Percentiles rank a stretch among this genome's conserved stretches.
These are phyloP conservation scores for Dactylorhiza incarnata DNA, from an alignment of 106 monocot species.

Conservation along the genomic window DNA sequence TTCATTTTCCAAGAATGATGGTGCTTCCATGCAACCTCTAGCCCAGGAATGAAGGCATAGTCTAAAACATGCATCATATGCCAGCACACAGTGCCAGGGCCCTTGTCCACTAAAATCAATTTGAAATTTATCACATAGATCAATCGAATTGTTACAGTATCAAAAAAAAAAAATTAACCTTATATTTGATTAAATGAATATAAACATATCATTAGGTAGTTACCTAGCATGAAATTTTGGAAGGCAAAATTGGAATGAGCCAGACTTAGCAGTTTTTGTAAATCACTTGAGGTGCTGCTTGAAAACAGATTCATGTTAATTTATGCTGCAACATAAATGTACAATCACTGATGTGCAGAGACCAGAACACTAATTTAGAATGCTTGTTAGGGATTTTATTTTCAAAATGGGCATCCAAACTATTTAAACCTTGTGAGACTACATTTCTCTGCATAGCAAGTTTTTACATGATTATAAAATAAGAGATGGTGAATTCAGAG, in stretches of 20 bases:
- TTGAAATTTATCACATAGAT: background rate
- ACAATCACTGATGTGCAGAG: background rate
- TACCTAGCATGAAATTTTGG: constrained; percentile 96
- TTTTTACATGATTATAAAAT: no score
- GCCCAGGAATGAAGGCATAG: constrained; percentile 97
- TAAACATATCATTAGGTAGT: constrained; percentile 2
- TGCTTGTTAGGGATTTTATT: constrained; percentile 15
- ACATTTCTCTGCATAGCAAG: no score
- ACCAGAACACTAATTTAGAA: background rate
- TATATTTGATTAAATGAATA: no score
- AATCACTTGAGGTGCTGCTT: no score
- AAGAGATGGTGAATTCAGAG: no score
- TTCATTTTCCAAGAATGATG: constrained; percentile 86
- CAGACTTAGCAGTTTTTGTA: no score
- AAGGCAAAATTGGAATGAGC: no score
- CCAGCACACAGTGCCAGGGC: constrained; percentile 84
- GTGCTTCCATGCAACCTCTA: constrained; percentile 92
- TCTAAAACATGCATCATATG: constrained; percentile 93
- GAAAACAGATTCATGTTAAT: no score
- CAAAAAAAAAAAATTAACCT: no score
- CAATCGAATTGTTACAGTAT: no score
- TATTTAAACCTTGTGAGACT: constrained; percentile 19
- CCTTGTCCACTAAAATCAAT: constrained; percentile 51
- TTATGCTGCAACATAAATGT: no score
- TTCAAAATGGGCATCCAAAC: constrained; percentile 22